Percentiles rank a stretch among this genome's conserved stretches.
Evolutionary conservation across 2,329 filamentous ascomycete genomes (phyloP).

Genomic region (Colletotrichum liaoningense): DNA sequence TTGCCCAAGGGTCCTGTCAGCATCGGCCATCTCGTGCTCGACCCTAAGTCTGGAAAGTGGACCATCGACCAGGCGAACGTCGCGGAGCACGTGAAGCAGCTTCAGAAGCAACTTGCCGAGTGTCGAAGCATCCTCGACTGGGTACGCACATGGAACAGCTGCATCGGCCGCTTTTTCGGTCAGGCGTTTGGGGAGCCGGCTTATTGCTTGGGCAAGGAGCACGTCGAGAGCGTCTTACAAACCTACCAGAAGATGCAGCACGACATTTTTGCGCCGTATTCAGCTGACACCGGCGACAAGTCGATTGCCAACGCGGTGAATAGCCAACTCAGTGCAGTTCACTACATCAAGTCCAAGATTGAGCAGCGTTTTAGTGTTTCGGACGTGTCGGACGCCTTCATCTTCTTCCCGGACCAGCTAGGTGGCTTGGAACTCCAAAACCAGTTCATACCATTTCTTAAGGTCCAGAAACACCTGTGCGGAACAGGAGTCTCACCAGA

Average conservation of each 20-base stretch:
- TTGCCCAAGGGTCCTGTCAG: slow-evolving; percentile 64
- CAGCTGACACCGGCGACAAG: slow-evolving; percentile 26
- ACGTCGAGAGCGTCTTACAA: slow-evolving; percentile 55
- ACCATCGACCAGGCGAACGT: slow-evolving; percentile 65
- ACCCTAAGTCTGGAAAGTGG: slow-evolving; percentile 57
- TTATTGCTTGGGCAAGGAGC: slow-evolving; percentile 56
- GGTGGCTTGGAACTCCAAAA: slow-evolving; percentile 60
- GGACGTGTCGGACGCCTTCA: slow-evolving; percentile 57
- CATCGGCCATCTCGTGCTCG: slow-evolving; percentile 67
- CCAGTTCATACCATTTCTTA: slow-evolving; percentile 55
- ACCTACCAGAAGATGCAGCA: slow-evolving; percentile 54
- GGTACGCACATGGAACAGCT: slow-evolving; percentile 59
- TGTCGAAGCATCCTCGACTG: slow-evolving; percentile 57
- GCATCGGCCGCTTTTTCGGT: slow-evolving; percentile 57
- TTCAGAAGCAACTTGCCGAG: slow-evolving; percentile 64
- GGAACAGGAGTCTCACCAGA: not conserved
- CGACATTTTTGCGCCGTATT: slow-evolving; percentile 46
- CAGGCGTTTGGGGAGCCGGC: slow-evolving; percentile 58
- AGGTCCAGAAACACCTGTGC: slow-evolving; percentile 44
- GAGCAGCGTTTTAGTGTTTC: slow-evolving; percentile 47
- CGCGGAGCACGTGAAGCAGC: slow-evolving; percentile 63
- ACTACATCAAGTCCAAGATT: slow-evolving; percentile 45
- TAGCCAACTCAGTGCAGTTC: slow-evolving; percentile 39
- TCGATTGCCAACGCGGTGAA: not conserved
- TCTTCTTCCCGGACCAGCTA: slow-evolving; percentile 57